Evolutionary conservation across 2,329 filamentous ascomycete genomes (phyloP), one percentile per base, ranked within the genome.

Genomic region (Leptosphaerulina australis): DNA sequence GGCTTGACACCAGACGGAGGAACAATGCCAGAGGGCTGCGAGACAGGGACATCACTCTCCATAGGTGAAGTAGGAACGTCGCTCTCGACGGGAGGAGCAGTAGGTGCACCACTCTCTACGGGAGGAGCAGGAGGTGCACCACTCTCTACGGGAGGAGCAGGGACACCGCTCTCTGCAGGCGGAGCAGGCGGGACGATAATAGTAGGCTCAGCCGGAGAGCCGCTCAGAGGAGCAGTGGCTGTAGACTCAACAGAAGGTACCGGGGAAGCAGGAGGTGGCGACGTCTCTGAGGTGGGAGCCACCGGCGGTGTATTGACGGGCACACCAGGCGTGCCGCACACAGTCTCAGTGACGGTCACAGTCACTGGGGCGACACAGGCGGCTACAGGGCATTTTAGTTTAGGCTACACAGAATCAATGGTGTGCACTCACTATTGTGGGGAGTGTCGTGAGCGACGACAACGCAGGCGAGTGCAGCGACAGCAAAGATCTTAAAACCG

Each of bases 261-360:
- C 18, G 45, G 45, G 48, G 50, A 35, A 47, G 53, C 40, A 22
- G 49, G 31, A 34, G 41, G 29, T 12, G 43, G 48, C 41, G 48
- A 24, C 20, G 41, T 40, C 50, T 44, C 37, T 30, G 51, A 53
- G 12, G 56, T 48, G 33, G 53, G 40, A 33, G 30, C 34, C 26
- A 45, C 50, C 7, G 60, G 52, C 34, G 55, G 44, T 20, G 50
- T 44, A 31, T 55, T 26, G 39, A 45, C 38, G 28, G 59, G 53
- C 30, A 40, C 22, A 41, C 30, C 44, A 38, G 46, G 47, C 43
- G 49, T 35, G 49, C 43, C 52, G 51, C 64, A 68, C 44, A 62
- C 53, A 36, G 60, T 65, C 55, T 62, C 49, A 25, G 60, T 66
- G 41, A 67, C 53, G 39, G 66, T 68, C 18, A 66, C 59, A 20